A percentile compares a stretch with the other conserved stretches of the same genome.
Conservation (phyloP, 495 filamentous ascomycete species). For the Trichoderma reesei region DNA sequence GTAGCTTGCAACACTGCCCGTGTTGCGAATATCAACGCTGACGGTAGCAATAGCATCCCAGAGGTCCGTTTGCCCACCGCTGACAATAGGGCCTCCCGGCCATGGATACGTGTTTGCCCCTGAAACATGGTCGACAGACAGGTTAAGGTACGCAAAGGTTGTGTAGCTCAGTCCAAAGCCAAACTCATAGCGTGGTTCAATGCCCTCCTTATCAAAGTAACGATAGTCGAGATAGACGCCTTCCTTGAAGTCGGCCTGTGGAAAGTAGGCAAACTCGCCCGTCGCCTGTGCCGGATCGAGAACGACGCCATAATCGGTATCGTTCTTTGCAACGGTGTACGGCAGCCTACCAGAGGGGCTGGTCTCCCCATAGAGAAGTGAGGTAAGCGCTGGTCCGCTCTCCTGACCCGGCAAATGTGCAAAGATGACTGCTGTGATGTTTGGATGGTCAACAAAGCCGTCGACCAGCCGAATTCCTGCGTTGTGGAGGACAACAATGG, state of each 20-base stretch:
- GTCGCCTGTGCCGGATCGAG: constrained; percentile 25
- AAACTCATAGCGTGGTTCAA: constrained; percentile 59
- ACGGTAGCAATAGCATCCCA: constrained; percentile 47
- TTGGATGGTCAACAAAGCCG: constrained; percentile 48
- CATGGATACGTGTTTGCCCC: constrained; percentile 21
- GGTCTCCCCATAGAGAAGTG: constrained; percentile 49
- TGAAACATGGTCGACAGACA: constrained; percentile 24
- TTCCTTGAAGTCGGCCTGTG: constrained; percentile 54
- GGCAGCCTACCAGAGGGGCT: constrained; percentile 57
- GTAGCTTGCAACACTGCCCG: constrained; percentile 38
- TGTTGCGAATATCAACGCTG: constrained; percentile 45
- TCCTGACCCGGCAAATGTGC: constrained; percentile 55
- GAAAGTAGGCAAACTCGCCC: constrained; percentile 32
- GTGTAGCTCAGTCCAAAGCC: constrained; percentile 68
- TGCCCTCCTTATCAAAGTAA: constrained; percentile 52
- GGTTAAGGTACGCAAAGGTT: constrained; percentile 43
- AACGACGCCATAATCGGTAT: constrained; percentile 44
- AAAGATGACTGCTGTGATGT: constrained; percentile 54
- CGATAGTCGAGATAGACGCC: constrained; percentile 59
- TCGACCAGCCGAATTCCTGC: constrained; percentile 49
- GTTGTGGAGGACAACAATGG: constrained; percentile 52
- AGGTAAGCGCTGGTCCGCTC: constrained; percentile 44
- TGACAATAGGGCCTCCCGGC: constrained; percentile 31
- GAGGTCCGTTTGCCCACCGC: constrained; percentile 50
- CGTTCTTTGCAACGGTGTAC: constrained; percentile 57